phyloP scores from a whole-genome alignment of 129 eudicot genomes.

The Lactuca saligna region DNA sequence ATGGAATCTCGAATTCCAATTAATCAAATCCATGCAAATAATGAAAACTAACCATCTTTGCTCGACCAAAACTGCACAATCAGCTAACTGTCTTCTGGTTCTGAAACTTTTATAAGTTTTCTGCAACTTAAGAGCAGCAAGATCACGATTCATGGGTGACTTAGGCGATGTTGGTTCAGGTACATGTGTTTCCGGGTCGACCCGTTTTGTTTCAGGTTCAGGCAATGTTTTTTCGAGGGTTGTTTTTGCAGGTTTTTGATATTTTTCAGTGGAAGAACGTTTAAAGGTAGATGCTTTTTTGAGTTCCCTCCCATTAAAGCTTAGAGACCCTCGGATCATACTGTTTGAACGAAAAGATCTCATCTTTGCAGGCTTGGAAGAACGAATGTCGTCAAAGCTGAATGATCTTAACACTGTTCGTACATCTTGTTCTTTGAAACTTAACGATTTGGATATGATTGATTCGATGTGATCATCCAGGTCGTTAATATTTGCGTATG shows the following conservation, averaged over 20 bases:
- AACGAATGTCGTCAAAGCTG: constrained; percentile 45
- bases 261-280: constrained; percentile 23
- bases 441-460: constrained; percentile 43
- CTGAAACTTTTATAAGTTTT: constrained; percentile 87
- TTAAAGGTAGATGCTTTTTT: constrained; percentile 32
- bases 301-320: constrained; percentile 51
- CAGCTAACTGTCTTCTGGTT: constrained; percentile 82
- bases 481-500: constrained; percentile 44
- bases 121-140: constrained; percentile 79
- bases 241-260: constrained; percentile 10
- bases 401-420: constrained; percentile 41
- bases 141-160: constrained; percentile 39
- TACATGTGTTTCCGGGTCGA: constrained; percentile 18
- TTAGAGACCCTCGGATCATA: constrained; percentile 62
- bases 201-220: constrained; percentile 17
- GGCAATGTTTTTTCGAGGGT: neutral
- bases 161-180: constrained; percentile 24
- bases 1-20: neutral
- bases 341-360: constrained; percentile 46
- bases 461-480: constrained; percentile 50
- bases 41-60: constrained; percentile 61
- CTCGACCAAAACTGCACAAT: constrained; percentile 87
- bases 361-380: constrained; percentile 37
- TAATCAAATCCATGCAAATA: constrained; percentile 7
- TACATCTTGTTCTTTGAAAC: constrained; percentile 40